Conservation (phyloP, 2,329 filamentous ascomycete genomes). For the Pseudogymnoascus pannorum region DNA sequence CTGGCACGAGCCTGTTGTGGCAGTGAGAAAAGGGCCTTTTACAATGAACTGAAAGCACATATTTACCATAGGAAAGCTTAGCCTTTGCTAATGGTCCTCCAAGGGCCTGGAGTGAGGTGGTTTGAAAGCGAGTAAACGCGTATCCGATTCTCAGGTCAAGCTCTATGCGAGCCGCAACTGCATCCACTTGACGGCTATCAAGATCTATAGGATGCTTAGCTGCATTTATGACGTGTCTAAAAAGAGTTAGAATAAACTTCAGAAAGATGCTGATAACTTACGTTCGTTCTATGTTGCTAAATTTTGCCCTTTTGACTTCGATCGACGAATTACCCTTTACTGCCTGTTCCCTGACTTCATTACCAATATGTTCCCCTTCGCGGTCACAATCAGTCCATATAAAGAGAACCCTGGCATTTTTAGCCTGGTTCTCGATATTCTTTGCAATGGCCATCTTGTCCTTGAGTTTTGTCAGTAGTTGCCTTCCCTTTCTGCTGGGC, state of each 20-base stretch:
- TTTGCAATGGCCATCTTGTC: constrained; percentile 73
- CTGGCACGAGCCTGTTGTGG: constrained; percentile 67
- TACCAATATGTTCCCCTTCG: constrained; percentile 93
- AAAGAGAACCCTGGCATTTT: constrained; percentile 65
- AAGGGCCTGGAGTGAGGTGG: constrained; percentile 65
- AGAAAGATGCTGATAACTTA: constrained; percentile 36
- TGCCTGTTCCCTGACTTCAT: constrained; percentile 80
- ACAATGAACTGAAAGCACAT: background rate
- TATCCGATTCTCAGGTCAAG: constrained; percentile 87
- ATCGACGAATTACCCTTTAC: constrained; percentile 64
- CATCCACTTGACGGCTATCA: constrained; percentile 79
- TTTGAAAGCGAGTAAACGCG: constrained; percentile 85
- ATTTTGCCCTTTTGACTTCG: constrained; percentile 76
- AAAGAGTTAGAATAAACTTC: constrained; percentile 16
- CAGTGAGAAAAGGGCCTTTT: constrained; percentile 3
- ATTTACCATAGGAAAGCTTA: constrained; percentile 31
- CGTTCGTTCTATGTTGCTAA: constrained; percentile 94
- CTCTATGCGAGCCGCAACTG: constrained; percentile 83
- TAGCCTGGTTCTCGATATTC: constrained; percentile 77
- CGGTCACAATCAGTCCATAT: constrained; percentile 99
- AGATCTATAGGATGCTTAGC: constrained; percentile 69
- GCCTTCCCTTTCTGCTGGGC: background rate
- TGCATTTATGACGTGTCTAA: constrained; percentile 76
- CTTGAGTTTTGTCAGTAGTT: constrained; percentile 33
- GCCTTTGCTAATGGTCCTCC: constrained; percentile 58